Evolutionary conservation across 257 asterid genomes (phyloP), one percentile per base, ranked within the genome.

Genomic region (Striga asiatica): DNA sequence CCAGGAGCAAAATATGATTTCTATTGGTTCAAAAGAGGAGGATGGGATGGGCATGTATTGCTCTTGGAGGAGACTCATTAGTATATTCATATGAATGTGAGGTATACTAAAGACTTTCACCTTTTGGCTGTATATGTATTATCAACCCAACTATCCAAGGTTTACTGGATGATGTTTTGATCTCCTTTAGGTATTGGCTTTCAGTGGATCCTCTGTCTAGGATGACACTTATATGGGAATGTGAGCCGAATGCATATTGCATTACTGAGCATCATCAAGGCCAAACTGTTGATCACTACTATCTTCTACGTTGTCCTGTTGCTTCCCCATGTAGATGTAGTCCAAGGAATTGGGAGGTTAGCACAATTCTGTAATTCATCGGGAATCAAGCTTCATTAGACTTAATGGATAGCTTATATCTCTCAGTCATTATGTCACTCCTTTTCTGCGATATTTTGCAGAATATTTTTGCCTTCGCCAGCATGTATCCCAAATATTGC

Each of bases 201-300:
- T 14, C 95, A 82, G 89, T 94, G 62, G 86, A 84, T 61, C 98
- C 98, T 57, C 76, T 92, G 67, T 78, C 94, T 64, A 82, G 82
- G 32, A 72, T 82, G 84, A 74, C 72, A 42, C 94, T 77, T 60
- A 72, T 84, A 56, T 88, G 95, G 94, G 97, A 88, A 57, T 75
- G 95, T 43, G 95, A 76, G 61, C 71, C 77, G 21, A 79, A 75
- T 57, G 75, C 74, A 49, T 94, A 82, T 71, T 84, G 98, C 74
- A 74, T 88, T 70, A 58, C 84, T 56, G 98, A 92, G 81, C 98
- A 92, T 74, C 97, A 88, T 74, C 88, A 74, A 71, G 98, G 88
- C 39, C 74, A 78, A 45, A 71, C 72, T 28, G 80, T 81, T 69
- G 93, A 82, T 72, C 74, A 81, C 71, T 89, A 84, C 74, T 92